Base-by-base conservation (phyloP, 2,329 filamentous ascomycete genomes). In the Intubia oerlemansii region DNA sequence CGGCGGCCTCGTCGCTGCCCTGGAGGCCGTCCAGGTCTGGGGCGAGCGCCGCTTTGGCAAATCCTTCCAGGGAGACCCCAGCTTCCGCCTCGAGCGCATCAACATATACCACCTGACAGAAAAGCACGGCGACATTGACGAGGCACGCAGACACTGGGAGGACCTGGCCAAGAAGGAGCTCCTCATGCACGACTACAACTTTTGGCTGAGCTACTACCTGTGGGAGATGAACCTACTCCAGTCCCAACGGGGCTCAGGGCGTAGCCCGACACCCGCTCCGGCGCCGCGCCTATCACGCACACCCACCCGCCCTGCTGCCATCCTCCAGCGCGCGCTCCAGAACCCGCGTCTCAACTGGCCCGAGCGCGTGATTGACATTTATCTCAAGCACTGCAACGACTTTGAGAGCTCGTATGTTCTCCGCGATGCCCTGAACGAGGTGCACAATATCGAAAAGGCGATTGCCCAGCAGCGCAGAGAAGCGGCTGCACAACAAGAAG, bases 21-120 rank as follows among this genome's bases (percentile, higher is more conserved):
- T 95, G 8, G 81, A 92, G 47, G 79, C 82, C 38, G 78, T 92
- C 17, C 66, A 76, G 31, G 66, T 84, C 27, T 81, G 80, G 34
- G 76, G 76, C 38, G 74, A 76, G 49, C 56, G 66, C 34, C 65
- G 78, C 14, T 79, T 84, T 42, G 80, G 76, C 31, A 57, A 63
- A 11, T 66, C 66, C 2, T 91, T 81, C 46, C 65, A 75, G 37
- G 81, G 81, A n/a, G 85, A 98, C 44, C 78, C 82, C 1, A 66
- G 75, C 26, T 95, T 82, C 47, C 74, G 84, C 9, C 63, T 95
- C 5, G 82, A 95, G 48, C 73, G 80, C 31, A 90, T 93, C 32
- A 75, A 88, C 38, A 85, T 93, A 41, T 82, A 90, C 44, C 92
- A 85, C 44, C 60, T 90, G 27, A 84, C 79, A 4, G 79, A 92